These are phyloP conservation scores for Tricholoma hemisulphureum DNA, from an alignment of 768 basidiomycete genomes.

Conservation along the genomic window DNA sequence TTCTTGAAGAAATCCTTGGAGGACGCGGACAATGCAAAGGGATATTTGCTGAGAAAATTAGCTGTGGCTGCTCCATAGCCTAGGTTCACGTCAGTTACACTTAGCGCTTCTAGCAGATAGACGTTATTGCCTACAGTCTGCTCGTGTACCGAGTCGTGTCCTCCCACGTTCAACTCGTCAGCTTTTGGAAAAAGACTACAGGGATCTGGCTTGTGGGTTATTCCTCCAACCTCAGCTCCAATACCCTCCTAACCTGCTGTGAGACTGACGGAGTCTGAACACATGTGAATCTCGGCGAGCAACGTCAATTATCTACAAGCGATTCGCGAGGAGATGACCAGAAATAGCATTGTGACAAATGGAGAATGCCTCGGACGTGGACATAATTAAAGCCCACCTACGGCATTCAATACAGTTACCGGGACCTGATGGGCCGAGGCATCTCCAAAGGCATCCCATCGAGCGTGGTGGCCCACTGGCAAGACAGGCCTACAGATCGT, in stretches of 20 bases:
- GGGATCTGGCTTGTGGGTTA: background rate
- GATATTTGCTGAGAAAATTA: background rate
- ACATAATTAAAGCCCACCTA: background rate
- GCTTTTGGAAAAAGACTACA: background rate
- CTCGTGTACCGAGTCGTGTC: too few relatives aligned
- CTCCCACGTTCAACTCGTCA: background rate
- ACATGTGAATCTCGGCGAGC: background rate
- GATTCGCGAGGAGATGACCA: background rate
- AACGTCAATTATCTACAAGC: background rate
- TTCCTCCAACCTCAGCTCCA: background rate
- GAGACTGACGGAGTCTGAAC: background rate
- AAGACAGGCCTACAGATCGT: too few relatives aligned
- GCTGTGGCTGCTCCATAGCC: background rate
- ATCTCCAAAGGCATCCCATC: too few relatives aligned
- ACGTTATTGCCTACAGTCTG: background rate
- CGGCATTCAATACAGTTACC: background rate
- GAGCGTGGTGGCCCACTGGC: too few relatives aligned
- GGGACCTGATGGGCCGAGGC: background rate
- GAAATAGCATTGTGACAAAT: background rate
- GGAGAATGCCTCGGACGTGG: background rate
- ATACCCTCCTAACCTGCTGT: background rate
- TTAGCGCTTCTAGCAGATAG: background rate
- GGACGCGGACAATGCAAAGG: background rate
- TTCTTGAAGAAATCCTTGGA: background rate
- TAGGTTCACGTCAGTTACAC: background rate